A percentile compares a stretch with the other conserved stretches of the same genome.
These are phyloP conservation scores for Megacollybia marginata DNA, from an alignment of 768 basidiomycete species.

Conservation along the genomic window DNA sequence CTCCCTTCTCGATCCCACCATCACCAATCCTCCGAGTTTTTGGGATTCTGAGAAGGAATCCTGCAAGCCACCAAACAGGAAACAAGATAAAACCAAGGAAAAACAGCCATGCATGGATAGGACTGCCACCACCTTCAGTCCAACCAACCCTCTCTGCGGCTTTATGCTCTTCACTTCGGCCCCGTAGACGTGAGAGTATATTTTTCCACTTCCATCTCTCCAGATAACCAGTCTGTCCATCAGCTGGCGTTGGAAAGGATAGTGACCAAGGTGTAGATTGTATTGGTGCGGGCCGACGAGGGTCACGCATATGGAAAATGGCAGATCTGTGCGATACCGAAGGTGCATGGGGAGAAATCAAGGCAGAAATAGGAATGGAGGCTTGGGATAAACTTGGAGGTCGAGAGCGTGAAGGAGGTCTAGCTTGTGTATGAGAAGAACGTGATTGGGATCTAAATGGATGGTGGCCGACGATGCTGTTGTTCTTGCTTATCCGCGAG, in stretches of 20 bases:
- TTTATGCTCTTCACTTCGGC: not conserved
- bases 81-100: conserved; percentile 64
- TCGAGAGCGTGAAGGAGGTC: conserved; percentile 17
- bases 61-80: conserved; percentile 60
- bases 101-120: conserved; percentile 72
- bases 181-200: conserved; percentile 21
- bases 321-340: conserved; percentile 50
- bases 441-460: conserved; percentile 23
- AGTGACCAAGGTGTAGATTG: conserved; percentile 59
- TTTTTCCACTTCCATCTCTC: conserved; percentile 23
- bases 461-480: conserved; percentile 7
- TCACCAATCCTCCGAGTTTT: conserved; percentile 56
- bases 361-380: conserved; percentile 75
- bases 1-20: conserved; percentile 54
- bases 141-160: conserved; percentile 23
- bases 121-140: conserved; percentile 39
- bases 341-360: conserved; percentile 73
- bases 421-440: conserved; percentile 19
- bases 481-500: conserved; percentile 27
- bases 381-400: conserved; percentile 50
- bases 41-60: conserved; percentile 41
- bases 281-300: conserved; percentile 53
- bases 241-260: conserved; percentile 25
- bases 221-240: conserved; percentile 15
- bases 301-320: conserved; percentile 77